Conservation (phyloP, 345 rosid species). For the Murraya paniculata region DNA sequence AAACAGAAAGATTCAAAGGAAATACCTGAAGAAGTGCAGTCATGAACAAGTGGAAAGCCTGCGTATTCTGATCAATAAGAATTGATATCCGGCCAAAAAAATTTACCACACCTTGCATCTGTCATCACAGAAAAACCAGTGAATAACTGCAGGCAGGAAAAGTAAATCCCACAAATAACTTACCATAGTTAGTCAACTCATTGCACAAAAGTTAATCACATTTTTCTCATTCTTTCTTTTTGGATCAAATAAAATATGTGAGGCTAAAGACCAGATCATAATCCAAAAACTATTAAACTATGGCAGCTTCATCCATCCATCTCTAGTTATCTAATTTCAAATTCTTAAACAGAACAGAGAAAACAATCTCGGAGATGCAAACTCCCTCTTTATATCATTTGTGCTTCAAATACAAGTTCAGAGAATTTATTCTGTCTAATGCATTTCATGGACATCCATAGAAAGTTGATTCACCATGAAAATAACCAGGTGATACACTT, state of each 20-base stretch:
- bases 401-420: background rate
- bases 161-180: background rate
- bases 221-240: background rate
- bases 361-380: background rate
- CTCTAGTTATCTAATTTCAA: background rate
- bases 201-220: background rate
- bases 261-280: background rate
- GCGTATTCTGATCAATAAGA: constrained; percentile 80
- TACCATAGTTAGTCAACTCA: background rate
- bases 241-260: background rate
- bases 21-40: constrained; percentile 84
- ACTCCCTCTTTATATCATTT: background rate
- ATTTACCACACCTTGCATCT: constrained; percentile 84
- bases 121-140: constrained; percentile 23
- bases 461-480: background rate
- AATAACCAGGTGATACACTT: background rate
- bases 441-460: background rate
- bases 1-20: background rate
- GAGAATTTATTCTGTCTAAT: background rate
- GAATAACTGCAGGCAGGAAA: background rate
- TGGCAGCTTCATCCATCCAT: background rate
- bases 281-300: background rate
- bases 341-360: background rate
- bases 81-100: constrained; percentile 74
- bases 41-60: constrained; percentile 88